phyloP scores from a whole-genome alignment of 305 asterid genomes.

The Ajuga reptans region DNA sequence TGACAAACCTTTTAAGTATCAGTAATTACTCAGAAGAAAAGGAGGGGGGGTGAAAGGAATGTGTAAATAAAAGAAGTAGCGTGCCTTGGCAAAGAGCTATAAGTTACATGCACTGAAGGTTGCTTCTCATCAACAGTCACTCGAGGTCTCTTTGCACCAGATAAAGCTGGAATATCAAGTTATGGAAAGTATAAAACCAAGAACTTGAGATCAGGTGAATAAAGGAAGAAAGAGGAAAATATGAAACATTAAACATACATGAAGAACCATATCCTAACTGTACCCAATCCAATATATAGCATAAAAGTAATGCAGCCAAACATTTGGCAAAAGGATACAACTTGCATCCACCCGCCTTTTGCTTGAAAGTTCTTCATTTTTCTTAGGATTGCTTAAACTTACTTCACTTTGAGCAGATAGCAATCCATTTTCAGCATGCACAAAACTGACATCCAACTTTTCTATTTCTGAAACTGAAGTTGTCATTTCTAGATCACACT shows the following conservation, averaged over 20 bases:
- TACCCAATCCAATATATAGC: neutral
- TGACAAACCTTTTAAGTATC: constrained; percentile 14
- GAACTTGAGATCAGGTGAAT: constrained; percentile 11
- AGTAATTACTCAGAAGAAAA: neutral
- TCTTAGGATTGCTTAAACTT: constrained; percentile 30
- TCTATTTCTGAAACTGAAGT: constrained; percentile 38
- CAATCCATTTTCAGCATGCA: constrained; percentile 33
- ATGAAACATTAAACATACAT: neutral
- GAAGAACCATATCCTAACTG: neutral
- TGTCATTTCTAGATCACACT: constrained; percentile 27
- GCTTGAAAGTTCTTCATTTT: constrained; percentile 28
- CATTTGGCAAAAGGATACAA: constrained; percentile 40
- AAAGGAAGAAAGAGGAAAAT: neutral
- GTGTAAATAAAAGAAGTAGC: constrained; percentile 3
- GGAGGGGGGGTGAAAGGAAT: neutral
- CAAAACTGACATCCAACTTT: constrained; percentile 20
- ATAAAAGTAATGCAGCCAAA: constrained; percentile 12
- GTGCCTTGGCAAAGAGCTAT: constrained; percentile 67
- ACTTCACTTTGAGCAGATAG: constrained; percentile 32
- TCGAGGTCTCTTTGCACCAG: constrained; percentile 83
- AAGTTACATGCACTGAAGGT: constrained; percentile 66
- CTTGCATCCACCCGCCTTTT: constrained; percentile 36
- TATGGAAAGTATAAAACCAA: constrained; percentile 33
- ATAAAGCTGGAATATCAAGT: constrained; percentile 43
- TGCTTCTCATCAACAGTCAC: constrained; percentile 49